Percentiles rank a stretch among this genome's conserved stretches.
phyloP scores from a whole-genome alignment of 345 rosid species.

The Litchi chinensis region DNA sequence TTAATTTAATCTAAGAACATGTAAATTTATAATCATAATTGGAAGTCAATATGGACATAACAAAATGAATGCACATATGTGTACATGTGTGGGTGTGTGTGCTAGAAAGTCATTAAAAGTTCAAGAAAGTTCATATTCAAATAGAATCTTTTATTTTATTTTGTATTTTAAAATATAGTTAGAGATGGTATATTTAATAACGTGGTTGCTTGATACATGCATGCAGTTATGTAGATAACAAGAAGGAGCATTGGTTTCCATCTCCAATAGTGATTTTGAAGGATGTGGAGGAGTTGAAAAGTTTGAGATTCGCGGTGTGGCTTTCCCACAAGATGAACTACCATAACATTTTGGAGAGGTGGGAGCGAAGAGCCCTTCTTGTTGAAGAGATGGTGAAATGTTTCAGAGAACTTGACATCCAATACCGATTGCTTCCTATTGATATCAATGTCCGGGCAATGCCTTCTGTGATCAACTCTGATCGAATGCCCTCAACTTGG shows the following conservation, averaged over 20 bases:
- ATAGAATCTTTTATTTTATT: no score
- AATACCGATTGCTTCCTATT: slow-evolving; percentile 63
- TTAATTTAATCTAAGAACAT: no score
- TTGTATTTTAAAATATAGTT: no score
- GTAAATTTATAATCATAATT: no score
- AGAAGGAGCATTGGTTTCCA: slow-evolving; percentile 79
- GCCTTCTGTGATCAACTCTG: slow-evolving; percentile 43
- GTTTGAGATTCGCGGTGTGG: slow-evolving; percentile 68
- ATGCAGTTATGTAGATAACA: slow-evolving; percentile 60
- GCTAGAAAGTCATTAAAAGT: no score
- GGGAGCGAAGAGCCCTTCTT: slow-evolving; percentile 51
- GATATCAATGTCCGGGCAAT: slow-evolving; percentile 59
- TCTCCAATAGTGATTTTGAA: slow-evolving; percentile 52
- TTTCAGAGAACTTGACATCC: slow-evolving; percentile 71
- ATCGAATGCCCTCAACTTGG: slow-evolving; percentile 50
- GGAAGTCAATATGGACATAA: no score
- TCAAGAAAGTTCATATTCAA: no score
- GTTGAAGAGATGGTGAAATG: slow-evolving; percentile 72
- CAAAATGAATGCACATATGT: no score
- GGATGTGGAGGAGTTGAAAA: slow-evolving; percentile 54
- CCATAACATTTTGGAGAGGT: slow-evolving; percentile 69
- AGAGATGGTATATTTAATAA: no score
- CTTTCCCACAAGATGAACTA: slow-evolving; percentile 59
- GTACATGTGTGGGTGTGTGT: no score
- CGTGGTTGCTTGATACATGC: no score